These are phyloP conservation scores for Cucurbitaria berberidis DNA, from an alignment of 2,329 filamentous ascomycete genomes.

Conservation along the genomic window DNA sequence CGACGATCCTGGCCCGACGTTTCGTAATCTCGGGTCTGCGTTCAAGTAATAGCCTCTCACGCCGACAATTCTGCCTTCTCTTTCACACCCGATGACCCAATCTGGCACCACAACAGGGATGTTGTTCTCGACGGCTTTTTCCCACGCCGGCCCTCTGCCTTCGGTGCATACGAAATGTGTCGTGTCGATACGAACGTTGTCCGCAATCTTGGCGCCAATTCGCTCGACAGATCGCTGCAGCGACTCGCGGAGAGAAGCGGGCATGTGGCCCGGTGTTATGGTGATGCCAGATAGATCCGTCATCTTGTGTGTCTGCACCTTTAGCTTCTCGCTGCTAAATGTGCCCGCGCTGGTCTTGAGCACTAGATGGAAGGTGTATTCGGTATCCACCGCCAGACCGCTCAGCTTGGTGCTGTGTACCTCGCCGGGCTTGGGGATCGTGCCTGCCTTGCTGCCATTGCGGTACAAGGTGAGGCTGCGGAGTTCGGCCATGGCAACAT, in stretches of 20 bases:
- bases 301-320: constrained; percentile 96
- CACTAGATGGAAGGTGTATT: constrained; percentile 93
- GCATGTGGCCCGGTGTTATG: constrained; percentile 87
- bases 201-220: constrained; percentile 91
- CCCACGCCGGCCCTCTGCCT: constrained; percentile 86
- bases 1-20: constrained; percentile 52
- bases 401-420: constrained; percentile 97
- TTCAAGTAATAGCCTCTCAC: constrained; percentile 97
- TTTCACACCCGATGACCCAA: constrained; percentile 96
- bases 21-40: constrained; percentile 71
- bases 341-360: constrained; percentile 90
- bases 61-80: constrained; percentile 88
- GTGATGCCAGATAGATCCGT: constrained; percentile 95
- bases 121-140: constrained; percentile 97
- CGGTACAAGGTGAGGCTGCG: constrained; percentile 89
- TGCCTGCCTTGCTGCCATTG: constrained; percentile 95
- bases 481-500: constrained; percentile 89
- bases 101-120: constrained; percentile 96
- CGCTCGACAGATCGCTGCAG: constrained; percentile 78
- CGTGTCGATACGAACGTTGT: constrained; percentile 91
- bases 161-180: constrained; percentile 98
- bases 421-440: constrained; percentile 83
- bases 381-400: constrained; percentile 92
- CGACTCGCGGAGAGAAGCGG: constrained; percentile 72
- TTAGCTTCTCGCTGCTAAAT: constrained; percentile 80